These are phyloP conservation scores for Psilocybe tampanensis DNA, from an alignment of 768 basidiomycete genomes.

Conservation along the genomic window DNA sequence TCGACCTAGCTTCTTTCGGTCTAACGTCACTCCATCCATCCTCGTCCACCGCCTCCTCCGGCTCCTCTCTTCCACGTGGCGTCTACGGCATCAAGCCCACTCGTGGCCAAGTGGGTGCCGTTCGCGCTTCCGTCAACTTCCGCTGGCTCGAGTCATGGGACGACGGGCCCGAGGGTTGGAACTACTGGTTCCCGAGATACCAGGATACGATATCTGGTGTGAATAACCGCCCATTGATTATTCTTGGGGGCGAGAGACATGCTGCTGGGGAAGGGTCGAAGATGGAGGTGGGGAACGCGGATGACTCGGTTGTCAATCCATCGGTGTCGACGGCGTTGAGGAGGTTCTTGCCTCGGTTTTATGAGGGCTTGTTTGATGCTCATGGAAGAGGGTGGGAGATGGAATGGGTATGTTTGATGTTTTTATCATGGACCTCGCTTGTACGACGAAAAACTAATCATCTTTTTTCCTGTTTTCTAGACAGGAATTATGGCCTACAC, in stretches of 20 bases:
- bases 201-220: slow-evolving; percentile 12
- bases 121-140: slow-evolving; percentile 42
- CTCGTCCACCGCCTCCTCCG: background rate
- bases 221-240: slow-evolving; percentile 1
- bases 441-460: background rate
- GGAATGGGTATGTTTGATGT: slow-evolving; percentile 68
- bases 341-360: slow-evolving; percentile 60
- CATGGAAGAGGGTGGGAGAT: slow-evolving; percentile 56
- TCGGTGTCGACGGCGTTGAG: slow-evolving; percentile 51
- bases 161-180: slow-evolving; percentile 50
- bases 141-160: slow-evolving; percentile 46
- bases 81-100: slow-evolving; percentile 56
- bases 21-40: too few species aligned
- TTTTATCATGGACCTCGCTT: background rate
- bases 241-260: slow-evolving; percentile 6
- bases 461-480: slow-evolving; percentile 35
- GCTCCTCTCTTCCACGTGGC: slow-evolving; percentile 2
- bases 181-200: slow-evolving; percentile 83
- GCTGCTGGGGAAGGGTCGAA: slow-evolving; percentile 24
- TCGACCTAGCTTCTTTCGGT: background rate
- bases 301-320: slow-evolving; percentile 42
- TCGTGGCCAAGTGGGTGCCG: slow-evolving; percentile 66
- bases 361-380: slow-evolving; percentile 53
- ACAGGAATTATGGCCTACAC: slow-evolving; percentile 87
- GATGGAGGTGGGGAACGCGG: slow-evolving; percentile 45